phyloP scores from a whole-genome alignment of 1,284 basidiomycete species.

The Apiotrichum gamsii region DNA sequence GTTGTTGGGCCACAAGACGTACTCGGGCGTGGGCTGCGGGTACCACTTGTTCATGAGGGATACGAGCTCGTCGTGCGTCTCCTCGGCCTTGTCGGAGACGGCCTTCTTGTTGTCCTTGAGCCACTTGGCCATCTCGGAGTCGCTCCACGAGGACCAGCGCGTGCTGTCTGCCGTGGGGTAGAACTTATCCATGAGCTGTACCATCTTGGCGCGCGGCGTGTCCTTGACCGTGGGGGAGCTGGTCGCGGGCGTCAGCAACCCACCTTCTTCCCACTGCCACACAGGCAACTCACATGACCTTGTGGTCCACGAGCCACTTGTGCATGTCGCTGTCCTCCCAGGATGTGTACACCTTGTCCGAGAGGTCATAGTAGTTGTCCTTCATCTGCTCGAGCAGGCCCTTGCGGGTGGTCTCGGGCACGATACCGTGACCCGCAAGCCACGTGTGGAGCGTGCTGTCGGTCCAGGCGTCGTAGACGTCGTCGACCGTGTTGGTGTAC shows the following conservation, averaged over 20 bases:
- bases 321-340: slow-evolving; percentile 54
- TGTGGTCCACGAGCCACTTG: slow-evolving; percentile 50
- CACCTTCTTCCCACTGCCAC: too few species aligned
- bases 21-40: slow-evolving; percentile 52
- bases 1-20: slow-evolving; percentile 83
- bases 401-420: slow-evolving; percentile 60
- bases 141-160: slow-evolving; percentile 67
- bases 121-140: slow-evolving; percentile 69
- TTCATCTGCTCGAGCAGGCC: slow-evolving; percentile 65
- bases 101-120: slow-evolving; percentile 71
- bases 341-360: slow-evolving; percentile 58
- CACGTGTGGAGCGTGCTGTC: slow-evolving; percentile 78
- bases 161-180: slow-evolving; percentile 65
- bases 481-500: slow-evolving; percentile 58
- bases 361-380: slow-evolving; percentile 65
- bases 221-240: too few species aligned
- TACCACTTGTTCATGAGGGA: slow-evolving; percentile 42
- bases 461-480: slow-evolving; percentile 76
- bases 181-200: slow-evolving; percentile 67
- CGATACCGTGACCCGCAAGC: slow-evolving; percentile 70
- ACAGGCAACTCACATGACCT: slow-evolving; percentile 20
- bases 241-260: too few species aligned
- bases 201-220: slow-evolving; percentile 57
- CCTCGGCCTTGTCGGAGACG: slow-evolving; percentile 1
- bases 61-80: slow-evolving; percentile 2